Evolutionary conservation across 1,284 basidiomycete species (phyloP), one percentile per base, ranked within the genome.

Genomic region (Sporisorium scitamineum): DNA sequence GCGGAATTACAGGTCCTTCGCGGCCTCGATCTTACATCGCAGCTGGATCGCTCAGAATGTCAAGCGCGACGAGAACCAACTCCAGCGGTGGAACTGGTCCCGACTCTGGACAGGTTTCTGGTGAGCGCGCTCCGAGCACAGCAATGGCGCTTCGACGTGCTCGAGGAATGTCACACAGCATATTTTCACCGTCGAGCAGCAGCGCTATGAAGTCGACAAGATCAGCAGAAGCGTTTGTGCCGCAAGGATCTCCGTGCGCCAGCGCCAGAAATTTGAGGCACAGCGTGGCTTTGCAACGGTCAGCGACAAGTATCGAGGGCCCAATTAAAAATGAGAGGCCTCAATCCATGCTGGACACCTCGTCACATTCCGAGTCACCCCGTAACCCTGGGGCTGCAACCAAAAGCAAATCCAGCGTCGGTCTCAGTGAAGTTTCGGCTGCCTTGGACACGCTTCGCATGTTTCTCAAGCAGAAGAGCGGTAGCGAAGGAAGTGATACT

Each of bases 101-200:
- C 10, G 47, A 48, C 20, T 34, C 52, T 3, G 53, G 47, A 2
- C 18, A 51, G 24, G 29, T 18, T 3, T 0, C 53, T 0, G 34
- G 9, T 18, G 67, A 64, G 11, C 56, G 61, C 8, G 16, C 52
- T 4, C 44, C 55, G 2, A 59, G 55, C 14, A 55, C 63, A 3
- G 63, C 69, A 4, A 29, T 66, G 27, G 69, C 63, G 5, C 63
- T 71, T 9, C 59, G 63, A 32, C 52, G 60, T 14, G 63, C 63
- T 22, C 54, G 63, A 9, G 60, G 63, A 10, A 22, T 62, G 58
- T 66, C 69, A 7, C 59, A 66, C n/a, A 61, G 61, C 1, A 54
- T 42, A 10, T 32, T 48, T 16, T 24, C 61, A 13, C 11, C 34
- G 14, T 34, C 51, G 7, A 20, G 61, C 44, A 53, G 54, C 37